A percentile compares a stretch with the other conserved stretches of the same genome.
Conservation (phyloP, 2,329 filamentous ascomycete species). For the Zymoseptoria brevis region DNA sequence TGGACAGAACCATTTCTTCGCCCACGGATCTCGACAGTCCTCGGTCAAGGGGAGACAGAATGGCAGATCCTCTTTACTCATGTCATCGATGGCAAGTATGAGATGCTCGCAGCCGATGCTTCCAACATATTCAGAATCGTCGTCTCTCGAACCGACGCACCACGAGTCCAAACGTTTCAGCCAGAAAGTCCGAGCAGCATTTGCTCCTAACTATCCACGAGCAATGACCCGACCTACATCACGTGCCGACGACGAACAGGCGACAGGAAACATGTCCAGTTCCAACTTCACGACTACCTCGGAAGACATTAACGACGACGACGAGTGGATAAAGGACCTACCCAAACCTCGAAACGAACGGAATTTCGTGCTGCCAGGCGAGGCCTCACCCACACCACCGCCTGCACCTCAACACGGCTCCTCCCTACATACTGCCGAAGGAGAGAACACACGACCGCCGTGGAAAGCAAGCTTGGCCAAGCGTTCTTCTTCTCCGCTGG, state of each 20-base stretch:
- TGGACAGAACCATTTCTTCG: conserved; percentile 34
- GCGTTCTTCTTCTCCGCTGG: conserved; percentile 20
- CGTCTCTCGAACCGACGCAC: conserved; percentile 24
- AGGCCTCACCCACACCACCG: conserved; percentile 30
- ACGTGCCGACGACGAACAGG: conserved; percentile 14
- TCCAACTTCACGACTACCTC: conserved; percentile 13
- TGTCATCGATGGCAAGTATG: conserved; percentile 15
- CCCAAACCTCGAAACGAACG: conserved; percentile 25
- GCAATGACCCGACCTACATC: conserved; percentile 21
- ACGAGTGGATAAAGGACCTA: conserved; percentile 17
- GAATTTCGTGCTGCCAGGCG: conserved; percentile 26
- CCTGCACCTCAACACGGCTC: conserved; percentile 10
- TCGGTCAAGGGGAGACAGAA: conserved; percentile 12
- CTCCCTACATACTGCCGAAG: conserved; percentile 3
- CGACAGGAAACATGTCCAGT: conserved; percentile 11
- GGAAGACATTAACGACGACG: conserved; percentile 12
- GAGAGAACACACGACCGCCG: conserved; percentile 5
- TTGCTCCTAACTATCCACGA: conserved; percentile 25
- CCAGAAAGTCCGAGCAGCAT: conserved; percentile 19
- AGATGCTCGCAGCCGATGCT: conserved; percentile 12
- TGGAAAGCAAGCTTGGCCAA: conserved; percentile 14
- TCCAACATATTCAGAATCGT: conserved; percentile 23
- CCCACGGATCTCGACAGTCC: conserved; percentile 23
- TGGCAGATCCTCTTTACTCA: conserved; percentile 13
- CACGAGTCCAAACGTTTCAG: conserved; percentile 22